phyloP scores from a whole-genome alignment of 345 rosid species.

The Firmiana major region DNA sequence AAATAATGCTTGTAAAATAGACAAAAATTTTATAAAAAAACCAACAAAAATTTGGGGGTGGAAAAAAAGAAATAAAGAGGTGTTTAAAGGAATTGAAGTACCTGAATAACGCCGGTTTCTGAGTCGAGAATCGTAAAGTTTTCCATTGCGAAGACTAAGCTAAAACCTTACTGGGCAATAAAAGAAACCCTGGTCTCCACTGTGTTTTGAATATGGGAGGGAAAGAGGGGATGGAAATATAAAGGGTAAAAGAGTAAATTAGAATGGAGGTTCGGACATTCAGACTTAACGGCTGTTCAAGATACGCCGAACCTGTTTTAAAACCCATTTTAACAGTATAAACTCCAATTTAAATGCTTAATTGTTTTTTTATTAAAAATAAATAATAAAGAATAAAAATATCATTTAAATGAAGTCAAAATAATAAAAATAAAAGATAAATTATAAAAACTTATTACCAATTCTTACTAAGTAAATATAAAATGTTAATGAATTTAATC shows the following conservation, averaged over 20 bases:
- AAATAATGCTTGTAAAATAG: neutral
- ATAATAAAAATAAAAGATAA: too few species aligned
- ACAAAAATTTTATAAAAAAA: neutral
- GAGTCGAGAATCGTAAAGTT: neutral
- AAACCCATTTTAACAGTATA: too few species aligned
- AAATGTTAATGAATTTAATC: too few species aligned
- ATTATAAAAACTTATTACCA: too few species aligned
- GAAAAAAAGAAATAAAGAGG: neutral
- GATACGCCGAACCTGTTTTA: too few species aligned
- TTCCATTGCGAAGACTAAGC: neutral
- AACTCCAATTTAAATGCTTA: too few species aligned
- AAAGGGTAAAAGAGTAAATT: conserved; percentile 2
- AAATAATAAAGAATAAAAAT: too few species aligned
- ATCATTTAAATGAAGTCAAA: too few species aligned
- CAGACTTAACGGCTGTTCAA: neutral
- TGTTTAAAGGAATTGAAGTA: neutral
- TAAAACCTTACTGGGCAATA: neutral
- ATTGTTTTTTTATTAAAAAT: too few species aligned
- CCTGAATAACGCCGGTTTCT: neutral
- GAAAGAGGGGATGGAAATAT: neutral
- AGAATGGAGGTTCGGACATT: neutral
- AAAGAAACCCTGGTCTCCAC: neutral
- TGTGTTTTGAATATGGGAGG: neutral
- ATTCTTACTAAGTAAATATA: too few species aligned
- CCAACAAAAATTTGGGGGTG: neutral